These are phyloP conservation scores for Trichoderma guizhouense DNA, from an alignment of 2,329 filamentous ascomycete species.

Conservation along the genomic window DNA sequence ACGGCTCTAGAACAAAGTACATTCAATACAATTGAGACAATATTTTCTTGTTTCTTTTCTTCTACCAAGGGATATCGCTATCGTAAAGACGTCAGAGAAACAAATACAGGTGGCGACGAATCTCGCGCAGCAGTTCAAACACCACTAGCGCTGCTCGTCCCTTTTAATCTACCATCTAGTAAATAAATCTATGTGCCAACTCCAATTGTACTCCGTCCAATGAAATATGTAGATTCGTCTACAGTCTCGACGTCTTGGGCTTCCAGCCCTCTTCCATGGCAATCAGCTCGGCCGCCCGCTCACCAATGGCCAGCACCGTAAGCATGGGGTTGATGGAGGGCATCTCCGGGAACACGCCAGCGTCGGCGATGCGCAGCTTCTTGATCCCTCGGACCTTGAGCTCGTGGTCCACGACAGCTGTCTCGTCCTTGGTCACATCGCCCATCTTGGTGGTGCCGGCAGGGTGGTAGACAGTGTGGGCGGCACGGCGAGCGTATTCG, in stretches of 20 bases:
- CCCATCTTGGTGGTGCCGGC: constrained; percentile 91
- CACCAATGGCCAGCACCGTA: constrained; percentile 79
- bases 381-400: constrained; percentile 70
- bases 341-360: constrained; percentile 86
- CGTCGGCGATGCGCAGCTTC: constrained; percentile 76
- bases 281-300: constrained; percentile 81
- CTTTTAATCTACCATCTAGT: neutral
- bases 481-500: constrained; percentile 75
- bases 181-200: neutral
- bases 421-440: constrained; percentile 61
- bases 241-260: constrained; percentile 33
- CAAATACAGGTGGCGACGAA: neutral
- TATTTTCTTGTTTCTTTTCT: neutral
- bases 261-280: constrained; percentile 59
- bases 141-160: neutral
- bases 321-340: constrained; percentile 86
- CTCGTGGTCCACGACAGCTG: constrained; percentile 76
- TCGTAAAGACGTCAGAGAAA: neutral
- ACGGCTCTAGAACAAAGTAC: neutral
- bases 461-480: constrained; percentile 88
- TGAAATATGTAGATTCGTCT: constrained; percentile 13
- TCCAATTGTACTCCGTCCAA: neutral
- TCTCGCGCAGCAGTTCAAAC: neutral
- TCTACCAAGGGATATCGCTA: neutral
- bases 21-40: neutral